Conservation (phyloP, 495 filamentous ascomycete genomes). For the Annulohypoxylon nitens region DNA sequence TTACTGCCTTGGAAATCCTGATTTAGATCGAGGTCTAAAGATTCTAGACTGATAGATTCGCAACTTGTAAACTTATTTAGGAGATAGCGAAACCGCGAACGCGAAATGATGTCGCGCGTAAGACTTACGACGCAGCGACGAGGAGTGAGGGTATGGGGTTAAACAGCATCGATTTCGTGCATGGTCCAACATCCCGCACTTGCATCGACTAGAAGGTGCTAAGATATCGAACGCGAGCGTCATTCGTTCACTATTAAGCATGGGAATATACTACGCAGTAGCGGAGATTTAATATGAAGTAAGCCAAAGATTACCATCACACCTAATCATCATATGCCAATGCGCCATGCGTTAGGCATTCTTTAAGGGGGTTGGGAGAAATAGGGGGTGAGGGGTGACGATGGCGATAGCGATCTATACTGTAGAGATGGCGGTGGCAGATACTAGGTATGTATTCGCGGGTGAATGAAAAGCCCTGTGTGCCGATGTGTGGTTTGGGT, state of each 20-base stretch:
- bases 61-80: constrained; percentile 7
- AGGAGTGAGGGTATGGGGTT: constrained; percentile 30
- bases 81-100: constrained; percentile 24
- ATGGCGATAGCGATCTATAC: neutral
- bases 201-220: constrained; percentile 21
- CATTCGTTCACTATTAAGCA: constrained; percentile 23
- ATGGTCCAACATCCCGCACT: constrained; percentile 30
- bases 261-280: constrained; percentile 5
- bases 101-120: constrained; percentile 36
- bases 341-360: constrained; percentile 4
- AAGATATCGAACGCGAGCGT: constrained; percentile 4
- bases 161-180: constrained; percentile 35
- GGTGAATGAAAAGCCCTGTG: too few species aligned
- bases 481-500: neutral
- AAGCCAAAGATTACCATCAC: constrained; percentile 30
- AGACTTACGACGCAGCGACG: constrained; percentile 39
- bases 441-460: neutral
- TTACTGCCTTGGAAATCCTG: constrained; percentile 25
- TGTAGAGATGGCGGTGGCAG: neutral
- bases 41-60: constrained; percentile 27
- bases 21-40: constrained; percentile 29
- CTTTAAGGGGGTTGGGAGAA: neutral
- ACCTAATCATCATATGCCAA: constrained; percentile 11
- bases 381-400: neutral
- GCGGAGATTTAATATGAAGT: constrained; percentile 28